phyloP scores from a whole-genome alignment of 306 rosid genomes.

The Cicer judaicum region DNA sequence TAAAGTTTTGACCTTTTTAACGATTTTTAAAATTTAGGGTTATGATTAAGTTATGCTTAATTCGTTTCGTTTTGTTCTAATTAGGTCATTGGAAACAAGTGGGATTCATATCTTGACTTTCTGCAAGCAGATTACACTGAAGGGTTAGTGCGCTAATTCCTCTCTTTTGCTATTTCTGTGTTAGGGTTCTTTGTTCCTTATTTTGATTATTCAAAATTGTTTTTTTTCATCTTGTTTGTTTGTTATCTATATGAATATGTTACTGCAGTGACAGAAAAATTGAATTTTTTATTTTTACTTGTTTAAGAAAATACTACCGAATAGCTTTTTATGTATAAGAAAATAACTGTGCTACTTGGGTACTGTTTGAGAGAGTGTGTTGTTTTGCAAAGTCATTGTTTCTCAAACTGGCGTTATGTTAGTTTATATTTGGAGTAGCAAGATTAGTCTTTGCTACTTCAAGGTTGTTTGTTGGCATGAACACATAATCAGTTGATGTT shows the following conservation, averaged over 20 bases:
- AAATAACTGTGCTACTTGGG: background rate
- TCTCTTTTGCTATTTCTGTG: background rate
- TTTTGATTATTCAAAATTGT: background rate
- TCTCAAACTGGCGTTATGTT: background rate
- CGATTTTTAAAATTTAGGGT: slow-evolving; percentile 34
- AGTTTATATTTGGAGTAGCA: background rate
- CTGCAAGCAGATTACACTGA: slow-evolving; percentile 86
- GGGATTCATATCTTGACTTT: slow-evolving; percentile 92
- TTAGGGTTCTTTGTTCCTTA: background rate
- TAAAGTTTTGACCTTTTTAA: background rate
- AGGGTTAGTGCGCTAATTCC: slow-evolving; percentile 62
- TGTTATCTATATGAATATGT: background rate
- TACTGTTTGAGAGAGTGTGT: slow-evolving; percentile 8
- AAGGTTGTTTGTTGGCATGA: background rate
- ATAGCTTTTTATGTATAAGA: background rate
- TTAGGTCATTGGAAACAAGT: slow-evolving; percentile 94
- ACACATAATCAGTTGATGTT: background rate
- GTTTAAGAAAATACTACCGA: slow-evolving; percentile 5
- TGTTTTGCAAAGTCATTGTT: too few relatives aligned
- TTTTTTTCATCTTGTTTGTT: background rate
- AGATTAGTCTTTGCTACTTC: background rate
- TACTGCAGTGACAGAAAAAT: background rate
- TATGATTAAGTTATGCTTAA: slow-evolving; percentile 3
- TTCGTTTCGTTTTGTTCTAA: slow-evolving; percentile 25
- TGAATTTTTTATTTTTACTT: background rate